Conservation (phyloP, 352 stramenopile genomes). For the Globisporangium megalacanthum region DNA sequence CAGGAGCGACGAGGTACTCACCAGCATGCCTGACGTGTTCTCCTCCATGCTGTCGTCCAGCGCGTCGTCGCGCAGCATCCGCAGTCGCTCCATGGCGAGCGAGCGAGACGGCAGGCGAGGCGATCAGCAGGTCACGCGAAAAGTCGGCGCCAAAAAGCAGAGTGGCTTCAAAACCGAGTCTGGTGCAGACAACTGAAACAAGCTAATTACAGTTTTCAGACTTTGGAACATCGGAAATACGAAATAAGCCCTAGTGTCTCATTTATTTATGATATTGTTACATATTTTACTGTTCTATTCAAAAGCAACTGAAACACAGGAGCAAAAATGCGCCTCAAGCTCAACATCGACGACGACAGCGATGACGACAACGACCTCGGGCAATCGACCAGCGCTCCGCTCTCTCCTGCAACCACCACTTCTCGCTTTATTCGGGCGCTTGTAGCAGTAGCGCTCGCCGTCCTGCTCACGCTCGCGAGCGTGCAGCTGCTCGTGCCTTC, state of each 20-base stretch:
- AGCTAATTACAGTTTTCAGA: too few relatives aligned
- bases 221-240: too few relatives aligned
- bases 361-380: too few relatives aligned
- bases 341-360: too few relatives aligned
- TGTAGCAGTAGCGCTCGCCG: neutral
- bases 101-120: neutral
- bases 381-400: neutral
- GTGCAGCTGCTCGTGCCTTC: constrained; percentile 3
- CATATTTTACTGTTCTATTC: too few relatives aligned
- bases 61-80: constrained; percentile 10
- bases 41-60: constrained; percentile 30
- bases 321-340: too few relatives aligned
- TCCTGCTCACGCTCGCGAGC: neutral
- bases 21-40: constrained; percentile 37
- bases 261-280: too few relatives aligned
- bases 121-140: too few relatives aligned
- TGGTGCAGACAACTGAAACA: too few relatives aligned
- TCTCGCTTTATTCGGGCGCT: neutral
- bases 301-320: too few relatives aligned
- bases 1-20: constrained; percentile 7
- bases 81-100: neutral
- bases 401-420: neutral
- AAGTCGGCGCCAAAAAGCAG: neutral
- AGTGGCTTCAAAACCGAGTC: neutral
- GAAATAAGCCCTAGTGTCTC: too few relatives aligned